phyloP scores from a whole-genome alignment of 1,284 basidiomycete species.

The Trichosporon sp. region DNA sequence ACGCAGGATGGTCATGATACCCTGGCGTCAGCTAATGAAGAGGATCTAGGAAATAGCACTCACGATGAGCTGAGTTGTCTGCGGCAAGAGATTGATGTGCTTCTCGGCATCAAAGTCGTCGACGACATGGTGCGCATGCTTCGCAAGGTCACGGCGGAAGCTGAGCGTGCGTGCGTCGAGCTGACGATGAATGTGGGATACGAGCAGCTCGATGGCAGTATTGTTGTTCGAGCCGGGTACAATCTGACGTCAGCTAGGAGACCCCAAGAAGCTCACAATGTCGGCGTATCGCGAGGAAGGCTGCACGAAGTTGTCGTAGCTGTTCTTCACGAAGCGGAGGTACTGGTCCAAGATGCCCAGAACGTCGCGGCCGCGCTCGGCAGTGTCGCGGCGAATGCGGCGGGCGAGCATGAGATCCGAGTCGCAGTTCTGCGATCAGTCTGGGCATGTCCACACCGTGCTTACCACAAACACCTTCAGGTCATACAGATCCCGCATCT shows the following conservation, averaged over 20 bases:
- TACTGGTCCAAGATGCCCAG: conserved; percentile 79
- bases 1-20: conserved; percentile 79
- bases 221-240: conserved; percentile 81
- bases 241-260: conserved; percentile 56
- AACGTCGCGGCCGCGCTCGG: conserved; percentile 79
- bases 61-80: conserved; percentile 76
- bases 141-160: conserved; percentile 63
- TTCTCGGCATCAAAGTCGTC: conserved; percentile 15
- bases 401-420: conserved; percentile 95
- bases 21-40: conserved; percentile 51
- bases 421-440: conserved; percentile 59
- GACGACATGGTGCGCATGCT: conserved; percentile 21
- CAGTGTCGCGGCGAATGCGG: conserved; percentile 77
- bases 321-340: conserved; percentile 84
- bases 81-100: conserved; percentile 58
- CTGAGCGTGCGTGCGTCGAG: conserved; percentile 68
- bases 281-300: conserved; percentile 82
- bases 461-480: conserved; percentile 62
- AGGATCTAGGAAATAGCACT: conserved; percentile 11
- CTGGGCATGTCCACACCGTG: not conserved
- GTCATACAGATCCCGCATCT: conserved; percentile 76
- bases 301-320: conserved; percentile 91
- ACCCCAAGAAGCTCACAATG: conserved; percentile 56
- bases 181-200: conserved; percentile 81
- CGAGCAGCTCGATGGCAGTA: conserved; percentile 82